A percentile compares a stretch with the other conserved stretches of the same genome.
phyloP scores from a whole-genome alignment of 1,139 yeast genomes.

The Geotrichum reessii region DNA sequence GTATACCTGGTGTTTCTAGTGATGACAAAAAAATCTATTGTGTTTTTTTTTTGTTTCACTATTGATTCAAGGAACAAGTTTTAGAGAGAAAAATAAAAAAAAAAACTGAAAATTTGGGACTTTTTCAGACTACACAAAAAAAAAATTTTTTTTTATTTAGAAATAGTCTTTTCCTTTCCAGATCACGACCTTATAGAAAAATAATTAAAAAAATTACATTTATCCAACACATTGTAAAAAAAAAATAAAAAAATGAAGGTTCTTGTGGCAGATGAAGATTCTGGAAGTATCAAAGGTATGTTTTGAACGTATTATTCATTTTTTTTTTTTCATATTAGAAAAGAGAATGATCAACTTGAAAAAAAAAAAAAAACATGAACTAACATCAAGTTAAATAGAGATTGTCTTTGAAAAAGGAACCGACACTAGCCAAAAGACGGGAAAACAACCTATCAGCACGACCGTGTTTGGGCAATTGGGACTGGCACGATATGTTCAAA shows the following conservation, averaged over 20 bases:
- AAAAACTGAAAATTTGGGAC: neutral
- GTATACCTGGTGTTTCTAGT: too few relatives aligned
- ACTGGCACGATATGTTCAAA: conserved; percentile 28
- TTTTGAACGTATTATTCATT: neutral
- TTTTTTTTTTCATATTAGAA: neutral
- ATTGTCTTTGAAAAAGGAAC: conserved; percentile 28
- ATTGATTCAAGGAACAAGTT: too few relatives aligned
- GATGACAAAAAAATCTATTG: too few relatives aligned
- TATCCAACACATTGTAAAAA: too few relatives aligned
- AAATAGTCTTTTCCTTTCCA: neutral
- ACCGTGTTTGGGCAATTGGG: conserved; percentile 29
- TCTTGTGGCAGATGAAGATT: conserved; percentile 36
- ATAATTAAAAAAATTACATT: neutral
- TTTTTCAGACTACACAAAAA: neutral
- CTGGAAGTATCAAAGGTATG: conserved; percentile 35
- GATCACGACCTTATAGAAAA: neutral
- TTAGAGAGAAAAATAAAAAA: too few relatives aligned
- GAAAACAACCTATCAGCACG: conserved; percentile 28
- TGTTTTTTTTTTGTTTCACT: too few relatives aligned
- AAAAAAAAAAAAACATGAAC: neutral
- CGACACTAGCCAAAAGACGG: conserved; percentile 33
- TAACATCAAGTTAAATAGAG: conserved; percentile 20
- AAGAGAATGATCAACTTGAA: too few relatives aligned
- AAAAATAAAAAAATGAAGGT: conserved; percentile 32
- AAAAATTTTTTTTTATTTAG: neutral